phyloP scores from a whole-genome alignment of 2,329 filamentous ascomycete genomes.

The Alternaria tenuissima region DNA sequence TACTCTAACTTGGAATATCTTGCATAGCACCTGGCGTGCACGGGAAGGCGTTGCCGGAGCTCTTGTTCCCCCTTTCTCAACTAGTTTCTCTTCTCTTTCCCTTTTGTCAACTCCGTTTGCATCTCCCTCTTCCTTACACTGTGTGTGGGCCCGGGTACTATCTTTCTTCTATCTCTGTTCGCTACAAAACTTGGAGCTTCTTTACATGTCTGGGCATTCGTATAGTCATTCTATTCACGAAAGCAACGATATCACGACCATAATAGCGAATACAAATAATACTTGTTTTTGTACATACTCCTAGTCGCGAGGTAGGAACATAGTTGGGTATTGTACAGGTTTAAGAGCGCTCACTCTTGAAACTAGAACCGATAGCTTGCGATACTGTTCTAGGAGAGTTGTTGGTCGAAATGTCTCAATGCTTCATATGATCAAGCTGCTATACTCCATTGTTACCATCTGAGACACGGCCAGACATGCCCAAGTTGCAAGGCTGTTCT shows the following conservation, averaged over 20 bases:
- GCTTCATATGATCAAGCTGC: not conserved
- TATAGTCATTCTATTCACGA: slow-evolving; percentile 3
- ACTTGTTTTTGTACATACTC: not conserved
- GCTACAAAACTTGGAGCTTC: not conserved
- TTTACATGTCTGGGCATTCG: slow-evolving; percentile 3
- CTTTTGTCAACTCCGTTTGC: not conserved
- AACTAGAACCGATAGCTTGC: not conserved
- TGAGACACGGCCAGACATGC: not conserved
- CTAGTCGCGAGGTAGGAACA: not conserved
- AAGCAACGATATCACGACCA: slow-evolving; percentile 1
- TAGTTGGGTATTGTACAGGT: not conserved
- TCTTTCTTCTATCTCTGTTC: slow-evolving; percentile 2
- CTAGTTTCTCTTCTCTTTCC: not conserved
- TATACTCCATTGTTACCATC: not conserved
- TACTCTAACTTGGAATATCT: not conserved
- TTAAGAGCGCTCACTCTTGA: not conserved
- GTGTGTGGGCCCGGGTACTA: not conserved
- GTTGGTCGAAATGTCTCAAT: not conserved
- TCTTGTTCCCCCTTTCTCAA: not conserved
- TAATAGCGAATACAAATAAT: slow-evolving; percentile 5
- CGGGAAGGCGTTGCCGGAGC: not conserved
- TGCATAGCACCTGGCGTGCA: not conserved
- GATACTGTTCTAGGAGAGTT: not conserved
- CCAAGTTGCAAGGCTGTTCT: slow-evolving; percentile 5
- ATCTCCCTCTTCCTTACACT: not conserved